These are phyloP conservation scores for Bothriochloa decipiens DNA, from an alignment of 176 grass and related monocot species.

Conservation along the genomic window DNA sequence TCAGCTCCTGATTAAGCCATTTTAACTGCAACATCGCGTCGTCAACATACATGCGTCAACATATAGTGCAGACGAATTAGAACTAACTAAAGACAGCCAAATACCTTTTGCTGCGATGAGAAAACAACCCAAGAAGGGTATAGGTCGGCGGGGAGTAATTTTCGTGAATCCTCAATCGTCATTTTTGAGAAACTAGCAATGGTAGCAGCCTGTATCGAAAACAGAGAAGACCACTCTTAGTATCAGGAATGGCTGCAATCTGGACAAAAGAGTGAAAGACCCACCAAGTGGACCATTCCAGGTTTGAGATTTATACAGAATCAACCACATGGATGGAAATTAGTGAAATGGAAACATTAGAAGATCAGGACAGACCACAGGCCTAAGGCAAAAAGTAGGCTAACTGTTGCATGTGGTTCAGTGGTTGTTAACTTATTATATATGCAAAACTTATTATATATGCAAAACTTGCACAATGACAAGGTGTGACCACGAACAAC, in stretches of 20 bases:
- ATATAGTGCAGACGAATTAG: background rate
- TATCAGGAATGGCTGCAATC: conserved; percentile 19
- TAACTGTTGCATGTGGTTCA: background rate
- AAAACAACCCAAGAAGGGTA: conserved; percentile 99
- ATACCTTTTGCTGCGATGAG: conserved; percentile 82
- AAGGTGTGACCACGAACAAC: background rate
- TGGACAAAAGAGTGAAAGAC: background rate
- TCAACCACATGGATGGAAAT: background rate
- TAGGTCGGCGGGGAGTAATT: conserved; percentile 68
- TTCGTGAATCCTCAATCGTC: conserved; percentile 87
- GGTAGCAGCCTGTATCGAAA: conserved; percentile 72
- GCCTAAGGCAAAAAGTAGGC: background rate
- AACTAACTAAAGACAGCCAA: conserved; percentile 31
- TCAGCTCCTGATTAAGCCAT: conserved; percentile 93
- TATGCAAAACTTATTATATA: background rate
- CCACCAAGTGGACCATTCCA: background rate
- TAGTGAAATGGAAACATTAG: background rate
- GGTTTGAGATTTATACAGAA: background rate
- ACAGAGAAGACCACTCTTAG: conserved; percentile 11
- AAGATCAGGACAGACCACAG: background rate
- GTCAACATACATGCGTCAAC: conserved; percentile 40
- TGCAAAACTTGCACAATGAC: background rate
- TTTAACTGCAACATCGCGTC: conserved; percentile 62
- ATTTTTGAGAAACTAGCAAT: conserved; percentile 87
- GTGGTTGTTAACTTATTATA: too few relatives aligned